phyloP scores from a whole-genome alignment of 2,329 filamentous ascomycete species.

The Chrysosporium queenslandicum region DNA sequence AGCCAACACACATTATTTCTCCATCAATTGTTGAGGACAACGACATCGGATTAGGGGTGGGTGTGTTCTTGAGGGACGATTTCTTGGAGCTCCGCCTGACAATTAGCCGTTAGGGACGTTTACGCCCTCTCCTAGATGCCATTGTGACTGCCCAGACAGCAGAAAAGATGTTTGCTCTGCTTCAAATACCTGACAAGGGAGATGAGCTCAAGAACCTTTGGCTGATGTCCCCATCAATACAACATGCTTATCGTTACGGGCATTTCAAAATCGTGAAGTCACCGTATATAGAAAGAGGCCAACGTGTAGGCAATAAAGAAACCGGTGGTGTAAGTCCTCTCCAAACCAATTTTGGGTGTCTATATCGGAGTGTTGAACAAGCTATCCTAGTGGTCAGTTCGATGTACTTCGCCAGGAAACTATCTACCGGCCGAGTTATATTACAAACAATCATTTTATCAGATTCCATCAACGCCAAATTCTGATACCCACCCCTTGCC shows the following conservation, averaged over 20 bases:
- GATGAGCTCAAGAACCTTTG: slow-evolving; percentile 12
- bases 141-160: neutral
- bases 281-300: neutral
- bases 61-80: too few species aligned
- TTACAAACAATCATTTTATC: too few species aligned
- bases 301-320: neutral
- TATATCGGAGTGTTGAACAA: neutral
- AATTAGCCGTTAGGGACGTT: slow-evolving; percentile 7
- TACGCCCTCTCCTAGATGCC: slow-evolving; percentile 12
- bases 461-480: slow-evolving; percentile 6
- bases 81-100: too few species aligned
- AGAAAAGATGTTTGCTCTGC: slow-evolving; percentile 9
- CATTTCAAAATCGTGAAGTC: slow-evolving; percentile 10
- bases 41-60: slow-evolving; percentile 10
- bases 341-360: neutral
- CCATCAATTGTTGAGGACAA: slow-evolving; percentile 13
- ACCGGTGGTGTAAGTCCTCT: slow-evolving; percentile 3
- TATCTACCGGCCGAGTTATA: neutral
- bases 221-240: slow-evolving; percentile 6
- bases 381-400: slow-evolving; percentile 6
- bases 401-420: neutral
- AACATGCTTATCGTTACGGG: slow-evolving; percentile 2
- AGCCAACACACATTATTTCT: slow-evolving; percentile 13
- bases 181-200: neutral
- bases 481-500: slow-evolving; percentile 10